Evolutionary conservation across 2,329 filamentous ascomycete species (phyloP).

Genomic region (Penicillium polonicum): DNA sequence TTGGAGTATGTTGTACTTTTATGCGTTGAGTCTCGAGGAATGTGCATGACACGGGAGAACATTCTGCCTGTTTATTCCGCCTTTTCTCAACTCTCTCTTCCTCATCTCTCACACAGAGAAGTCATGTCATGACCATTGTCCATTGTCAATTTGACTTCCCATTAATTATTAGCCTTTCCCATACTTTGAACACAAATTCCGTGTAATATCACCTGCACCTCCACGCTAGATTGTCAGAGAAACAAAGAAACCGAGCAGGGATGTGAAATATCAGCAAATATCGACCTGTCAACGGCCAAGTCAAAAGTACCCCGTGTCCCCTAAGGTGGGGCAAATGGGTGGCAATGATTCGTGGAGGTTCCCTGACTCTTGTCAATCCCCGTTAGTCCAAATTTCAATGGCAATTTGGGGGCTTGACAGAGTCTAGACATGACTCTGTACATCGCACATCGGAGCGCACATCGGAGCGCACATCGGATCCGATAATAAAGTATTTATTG

Average conservation of each 20-base stretch:
- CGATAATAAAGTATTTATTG: conserved; percentile 11
- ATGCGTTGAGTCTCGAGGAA: background rate
- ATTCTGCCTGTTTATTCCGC: conserved; percentile 3
- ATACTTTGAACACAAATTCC: background rate
- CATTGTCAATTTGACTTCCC: background rate
- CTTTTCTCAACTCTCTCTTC: background rate
- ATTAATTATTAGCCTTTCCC: background rate
- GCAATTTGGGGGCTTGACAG: conserved; percentile 11
- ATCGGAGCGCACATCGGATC: background rate
- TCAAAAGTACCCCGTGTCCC: conserved; percentile 4
- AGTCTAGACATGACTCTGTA: background rate
- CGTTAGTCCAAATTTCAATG: conserved; percentile 11
- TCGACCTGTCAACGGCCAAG: conserved; percentile 21
- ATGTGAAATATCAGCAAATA: background rate
- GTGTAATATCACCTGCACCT: background rate
- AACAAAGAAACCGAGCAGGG: conserved; percentile 5
- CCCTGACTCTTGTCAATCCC: conserved; percentile 2
- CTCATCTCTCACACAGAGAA: background rate
- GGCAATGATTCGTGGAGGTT: conserved; percentile 13
- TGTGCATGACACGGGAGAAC: background rate
- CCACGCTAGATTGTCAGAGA: conserved; percentile 9
- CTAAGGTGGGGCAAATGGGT: conserved; percentile 7
- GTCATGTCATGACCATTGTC: background rate
- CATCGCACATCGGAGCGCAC: background rate
- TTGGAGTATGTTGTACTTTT: too few relatives aligned